Conservation (phyloP, 768 basidiomycete species). For the Peribolospora kevripleyi region DNA sequence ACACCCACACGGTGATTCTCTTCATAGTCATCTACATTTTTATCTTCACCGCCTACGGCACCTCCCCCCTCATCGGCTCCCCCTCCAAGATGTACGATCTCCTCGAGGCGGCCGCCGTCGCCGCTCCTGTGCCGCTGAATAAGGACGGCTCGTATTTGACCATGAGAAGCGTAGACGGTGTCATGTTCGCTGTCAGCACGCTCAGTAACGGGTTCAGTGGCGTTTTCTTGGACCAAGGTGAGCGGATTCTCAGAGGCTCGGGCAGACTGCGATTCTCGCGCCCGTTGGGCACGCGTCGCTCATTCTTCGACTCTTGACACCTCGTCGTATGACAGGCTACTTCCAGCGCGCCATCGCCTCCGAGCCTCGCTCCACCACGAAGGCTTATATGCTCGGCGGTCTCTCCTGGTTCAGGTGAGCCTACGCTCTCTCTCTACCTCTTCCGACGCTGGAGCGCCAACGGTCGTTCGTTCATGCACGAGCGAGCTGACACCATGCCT, state of each 20-base stretch:
- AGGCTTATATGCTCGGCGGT: slow-evolving; percentile 30
- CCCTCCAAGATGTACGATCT: slow-evolving; percentile 26
- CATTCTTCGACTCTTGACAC: background rate
- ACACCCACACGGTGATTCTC: slow-evolving; percentile 24
- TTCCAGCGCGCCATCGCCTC: slow-evolving; percentile 30
- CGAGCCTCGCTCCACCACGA: slow-evolving; percentile 20
- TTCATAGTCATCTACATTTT: slow-evolving; percentile 24
- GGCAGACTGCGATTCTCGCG: slow-evolving; percentile 14
- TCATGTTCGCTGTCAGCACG: too few relatives aligned
- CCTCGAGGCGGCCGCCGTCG: slow-evolving; percentile 25
- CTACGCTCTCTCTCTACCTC: background rate
- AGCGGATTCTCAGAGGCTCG: slow-evolving; percentile 11
- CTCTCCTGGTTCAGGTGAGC: slow-evolving; percentile 30
- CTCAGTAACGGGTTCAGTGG: too few relatives aligned
- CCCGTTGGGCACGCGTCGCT: background rate
- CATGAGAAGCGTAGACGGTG: slow-evolving; percentile 22
- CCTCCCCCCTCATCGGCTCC: slow-evolving; percentile 23
- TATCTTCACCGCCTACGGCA: slow-evolving; percentile 18
- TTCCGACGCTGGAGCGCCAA: too few relatives aligned
- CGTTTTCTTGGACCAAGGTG: too few relatives aligned
- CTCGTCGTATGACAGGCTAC: slow-evolving; percentile 18
- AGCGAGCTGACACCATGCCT: too few relatives aligned
- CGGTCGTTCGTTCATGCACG: too few relatives aligned
- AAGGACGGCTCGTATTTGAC: slow-evolving; percentile 31
- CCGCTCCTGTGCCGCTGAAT: slow-evolving; percentile 29